Conservation (phyloP, 257 asterid genomes). For the Solanum boliviense region DNA sequence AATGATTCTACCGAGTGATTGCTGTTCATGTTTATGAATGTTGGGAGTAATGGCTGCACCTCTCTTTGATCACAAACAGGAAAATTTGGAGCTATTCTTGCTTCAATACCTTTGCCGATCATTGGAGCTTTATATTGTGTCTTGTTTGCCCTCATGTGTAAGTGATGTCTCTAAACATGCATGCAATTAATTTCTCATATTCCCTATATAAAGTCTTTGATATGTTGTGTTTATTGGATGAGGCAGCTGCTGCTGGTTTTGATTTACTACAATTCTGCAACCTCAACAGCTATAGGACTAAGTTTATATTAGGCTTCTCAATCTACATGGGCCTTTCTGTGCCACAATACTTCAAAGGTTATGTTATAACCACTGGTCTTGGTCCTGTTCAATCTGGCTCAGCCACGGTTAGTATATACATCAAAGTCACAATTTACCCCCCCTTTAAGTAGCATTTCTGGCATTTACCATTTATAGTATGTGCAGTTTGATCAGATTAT, state of each 20-base stretch:
- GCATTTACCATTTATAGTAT: background rate
- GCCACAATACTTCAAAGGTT: conserved; percentile 83
- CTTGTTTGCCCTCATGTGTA: conserved; percentile 83
- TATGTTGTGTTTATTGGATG: background rate
- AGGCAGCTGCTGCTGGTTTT: conserved; percentile 74
- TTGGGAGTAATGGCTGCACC: background rate
- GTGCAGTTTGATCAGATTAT: conserved; percentile 69
- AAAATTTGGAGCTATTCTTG: conserved; percentile 82
- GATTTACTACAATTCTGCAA: conserved; percentile 87
- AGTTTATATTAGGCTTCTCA: conserved; percentile 73
- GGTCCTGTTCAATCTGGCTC: conserved; percentile 68
- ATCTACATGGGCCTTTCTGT: conserved; percentile 93
- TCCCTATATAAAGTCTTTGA: background rate
- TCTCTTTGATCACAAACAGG: conserved; percentile 35
- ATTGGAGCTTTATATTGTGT: conserved; percentile 88
- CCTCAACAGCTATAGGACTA: conserved; percentile 89
- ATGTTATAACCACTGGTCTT: conserved; percentile 49
- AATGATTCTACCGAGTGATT: background rate
- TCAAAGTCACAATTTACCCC: too few species aligned
- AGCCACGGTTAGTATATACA: conserved; percentile 41
- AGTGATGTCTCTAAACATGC: conserved; percentile 1
- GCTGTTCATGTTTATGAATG: background rate
- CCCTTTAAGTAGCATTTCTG: background rate
- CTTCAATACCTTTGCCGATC: conserved; percentile 90
- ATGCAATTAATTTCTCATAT: background rate